Evolutionary conservation across 768 basidiomycete genomes (phyloP).

Genomic region (Tulasnella sp.): DNA sequence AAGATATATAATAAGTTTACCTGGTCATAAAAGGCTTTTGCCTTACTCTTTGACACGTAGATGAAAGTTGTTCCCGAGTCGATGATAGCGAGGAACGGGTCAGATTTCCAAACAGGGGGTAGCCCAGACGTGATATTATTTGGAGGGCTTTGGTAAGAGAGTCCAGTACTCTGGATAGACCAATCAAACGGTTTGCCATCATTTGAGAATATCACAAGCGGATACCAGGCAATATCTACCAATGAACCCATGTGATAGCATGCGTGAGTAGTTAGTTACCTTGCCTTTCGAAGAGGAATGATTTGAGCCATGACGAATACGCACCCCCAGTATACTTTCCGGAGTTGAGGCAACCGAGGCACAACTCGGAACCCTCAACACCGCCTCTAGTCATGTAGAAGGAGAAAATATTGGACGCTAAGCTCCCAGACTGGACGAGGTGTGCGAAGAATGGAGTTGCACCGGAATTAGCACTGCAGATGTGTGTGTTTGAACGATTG

Average conservation of each 20-base stretch:
- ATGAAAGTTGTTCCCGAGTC: slow-evolving; percentile 34
- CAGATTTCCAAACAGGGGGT: neutral
- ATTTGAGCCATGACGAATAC: neutral
- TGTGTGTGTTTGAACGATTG: too few species aligned
- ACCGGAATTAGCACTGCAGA: too few species aligned
- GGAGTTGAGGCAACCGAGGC: slow-evolving; percentile 21
- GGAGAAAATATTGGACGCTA: slow-evolving; percentile 6
- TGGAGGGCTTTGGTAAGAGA: neutral
- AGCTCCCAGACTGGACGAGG: neutral
- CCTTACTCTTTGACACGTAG: slow-evolving; percentile 12
- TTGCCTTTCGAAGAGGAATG: too few species aligned
- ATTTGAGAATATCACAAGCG: neutral
- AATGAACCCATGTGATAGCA: too few species aligned
- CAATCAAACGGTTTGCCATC: neutral
- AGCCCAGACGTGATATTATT: too few species aligned
- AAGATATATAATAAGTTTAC: neutral
- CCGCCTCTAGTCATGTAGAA: slow-evolving; percentile 16
- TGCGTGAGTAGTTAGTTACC: too few species aligned
- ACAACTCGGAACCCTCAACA: slow-evolving; percentile 1
- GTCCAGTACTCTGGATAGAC: neutral
- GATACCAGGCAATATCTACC: neutral
- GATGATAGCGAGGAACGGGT: slow-evolving; percentile 21
- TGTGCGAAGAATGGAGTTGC: slow-evolving; percentile 15
- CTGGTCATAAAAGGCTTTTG: slow-evolving; percentile 23
- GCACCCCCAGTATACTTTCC: slow-evolving; percentile 18